phyloP scores from a whole-genome alignment of 257 asterid species.

The Lycium ferocissimum region DNA sequence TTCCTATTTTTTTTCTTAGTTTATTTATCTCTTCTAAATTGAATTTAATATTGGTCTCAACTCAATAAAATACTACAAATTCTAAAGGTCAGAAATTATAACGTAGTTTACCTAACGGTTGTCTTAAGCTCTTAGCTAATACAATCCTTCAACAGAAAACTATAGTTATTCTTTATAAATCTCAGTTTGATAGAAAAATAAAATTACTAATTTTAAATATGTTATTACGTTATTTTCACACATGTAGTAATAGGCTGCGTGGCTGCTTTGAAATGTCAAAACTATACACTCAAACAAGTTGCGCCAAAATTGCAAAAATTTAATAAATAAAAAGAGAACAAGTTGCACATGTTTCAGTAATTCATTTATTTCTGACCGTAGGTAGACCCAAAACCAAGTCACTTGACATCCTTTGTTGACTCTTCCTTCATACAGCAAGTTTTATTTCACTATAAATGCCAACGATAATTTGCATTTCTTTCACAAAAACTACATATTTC shows the following conservation, averaged over 20 bases:
- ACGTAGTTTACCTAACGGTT: neutral
- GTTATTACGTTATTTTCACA: neutral
- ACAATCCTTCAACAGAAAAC: neutral
- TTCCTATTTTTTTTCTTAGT: too few relatives aligned
- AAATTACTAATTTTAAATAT: neutral
- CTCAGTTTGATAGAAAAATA: neutral
- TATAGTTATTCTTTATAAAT: neutral
- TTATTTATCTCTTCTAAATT: neutral
- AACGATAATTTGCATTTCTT: neutral
- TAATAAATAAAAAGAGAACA: neutral
- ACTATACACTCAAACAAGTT: neutral
- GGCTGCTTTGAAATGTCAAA: slow-evolving; percentile 8
- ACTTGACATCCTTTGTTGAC: neutral
- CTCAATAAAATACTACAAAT: too few relatives aligned
- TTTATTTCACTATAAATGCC: neutral
- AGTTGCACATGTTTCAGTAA: neutral
- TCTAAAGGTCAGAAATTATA: neutral
- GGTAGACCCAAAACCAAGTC: neutral
- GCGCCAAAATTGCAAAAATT: neutral
- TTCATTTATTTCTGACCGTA: neutral
- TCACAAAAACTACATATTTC: neutral
- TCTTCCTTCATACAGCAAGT: neutral
- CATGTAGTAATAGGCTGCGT: neutral
- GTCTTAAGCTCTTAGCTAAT: neutral
- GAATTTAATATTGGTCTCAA: neutral